Conservation (phyloP, 495 filamentous ascomycete genomes). For the Xanthoparmelia taractica region DNA sequence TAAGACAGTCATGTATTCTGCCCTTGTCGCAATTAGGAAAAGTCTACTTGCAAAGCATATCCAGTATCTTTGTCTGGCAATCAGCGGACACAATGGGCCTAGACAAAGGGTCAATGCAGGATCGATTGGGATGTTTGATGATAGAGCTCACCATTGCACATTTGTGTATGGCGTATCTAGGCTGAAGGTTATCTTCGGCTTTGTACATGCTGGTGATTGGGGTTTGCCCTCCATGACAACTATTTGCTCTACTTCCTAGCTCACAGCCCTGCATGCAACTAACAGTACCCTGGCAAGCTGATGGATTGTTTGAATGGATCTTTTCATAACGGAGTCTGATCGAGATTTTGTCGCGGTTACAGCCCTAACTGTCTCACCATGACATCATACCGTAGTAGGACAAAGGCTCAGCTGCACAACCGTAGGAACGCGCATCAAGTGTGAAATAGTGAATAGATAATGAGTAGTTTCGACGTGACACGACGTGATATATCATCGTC, state of each 20-base stretch:
- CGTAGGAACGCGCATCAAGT: too few relatives aligned
- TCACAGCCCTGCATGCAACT: neutral
- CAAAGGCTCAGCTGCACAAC: too few relatives aligned
- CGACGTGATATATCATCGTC: too few relatives aligned
- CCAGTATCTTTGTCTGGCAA: constrained; percentile 28
- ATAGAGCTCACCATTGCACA: constrained; percentile 26
- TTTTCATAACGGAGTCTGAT: neutral
- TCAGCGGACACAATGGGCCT: constrained; percentile 25
- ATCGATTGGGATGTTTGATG: neutral
- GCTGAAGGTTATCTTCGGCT: constrained; percentile 30
- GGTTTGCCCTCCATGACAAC: constrained; percentile 1
- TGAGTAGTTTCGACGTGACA: too few relatives aligned
- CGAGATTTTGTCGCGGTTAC: neutral
- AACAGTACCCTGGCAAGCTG: too few relatives aligned
- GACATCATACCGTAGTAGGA: neutral
- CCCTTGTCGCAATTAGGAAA: neutral
- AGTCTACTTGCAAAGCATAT: constrained; percentile 30
- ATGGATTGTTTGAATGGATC: neutral
- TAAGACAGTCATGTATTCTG: neutral
- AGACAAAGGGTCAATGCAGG: neutral
- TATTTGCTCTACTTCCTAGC: neutral
- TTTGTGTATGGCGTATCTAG: constrained; percentile 32
- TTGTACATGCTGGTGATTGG: constrained; percentile 5
- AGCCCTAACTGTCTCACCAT: neutral
- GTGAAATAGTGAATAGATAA: too few relatives aligned